Percentiles rank a stretch among this genome's conserved stretches.
These are phyloP conservation scores for Zasmidium cellare DNA, from an alignment of 2,329 filamentous ascomycete genomes.

Conservation along the genomic window DNA sequence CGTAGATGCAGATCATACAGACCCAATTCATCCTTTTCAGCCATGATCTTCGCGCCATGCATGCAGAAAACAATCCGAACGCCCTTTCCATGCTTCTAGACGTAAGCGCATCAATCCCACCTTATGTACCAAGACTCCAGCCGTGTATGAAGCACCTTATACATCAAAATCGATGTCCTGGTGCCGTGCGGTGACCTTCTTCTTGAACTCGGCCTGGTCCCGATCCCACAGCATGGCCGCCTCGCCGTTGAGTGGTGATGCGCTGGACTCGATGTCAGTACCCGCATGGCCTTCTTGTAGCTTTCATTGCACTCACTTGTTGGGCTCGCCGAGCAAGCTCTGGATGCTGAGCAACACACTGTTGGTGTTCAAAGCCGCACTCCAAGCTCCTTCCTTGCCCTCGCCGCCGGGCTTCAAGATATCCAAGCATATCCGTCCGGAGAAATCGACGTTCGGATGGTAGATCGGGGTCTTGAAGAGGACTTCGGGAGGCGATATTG, in stretches of 20 bases:
- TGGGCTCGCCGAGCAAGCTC: slow-evolving; percentile 92
- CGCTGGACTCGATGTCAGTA: slow-evolving; percentile 53
- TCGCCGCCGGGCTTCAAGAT: slow-evolving; percentile 69
- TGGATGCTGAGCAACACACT: slow-evolving; percentile 91
- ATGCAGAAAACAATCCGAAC: background rate
- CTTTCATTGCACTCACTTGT: slow-evolving; percentile 71
- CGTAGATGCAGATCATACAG: background rate
- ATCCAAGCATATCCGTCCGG: slow-evolving; percentile 92
- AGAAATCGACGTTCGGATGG: slow-evolving; percentile 98
- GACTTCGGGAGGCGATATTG: slow-evolving; percentile 85
- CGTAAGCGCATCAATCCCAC: background rate
- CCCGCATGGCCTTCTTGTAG: background rate
- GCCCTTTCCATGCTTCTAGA: background rate
- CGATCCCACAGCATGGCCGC: slow-evolving; percentile 95
- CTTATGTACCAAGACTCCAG: background rate
- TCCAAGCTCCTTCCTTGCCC: slow-evolving; percentile 77
- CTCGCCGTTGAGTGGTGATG: slow-evolving; percentile 92
- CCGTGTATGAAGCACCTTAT: slow-evolving; percentile 40
- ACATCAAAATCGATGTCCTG: slow-evolving; percentile 48
- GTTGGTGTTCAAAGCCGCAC: slow-evolving; percentile 93
- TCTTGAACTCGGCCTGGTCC: slow-evolving; percentile 83
- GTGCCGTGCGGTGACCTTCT: slow-evolving; percentile 64
- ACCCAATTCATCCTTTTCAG: background rate
- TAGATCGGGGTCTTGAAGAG: slow-evolving; percentile 99
- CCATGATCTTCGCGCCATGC: background rate